These are phyloP conservation scores for Medicago arabica DNA, from an alignment of 306 rosid species.

Conservation along the genomic window DNA sequence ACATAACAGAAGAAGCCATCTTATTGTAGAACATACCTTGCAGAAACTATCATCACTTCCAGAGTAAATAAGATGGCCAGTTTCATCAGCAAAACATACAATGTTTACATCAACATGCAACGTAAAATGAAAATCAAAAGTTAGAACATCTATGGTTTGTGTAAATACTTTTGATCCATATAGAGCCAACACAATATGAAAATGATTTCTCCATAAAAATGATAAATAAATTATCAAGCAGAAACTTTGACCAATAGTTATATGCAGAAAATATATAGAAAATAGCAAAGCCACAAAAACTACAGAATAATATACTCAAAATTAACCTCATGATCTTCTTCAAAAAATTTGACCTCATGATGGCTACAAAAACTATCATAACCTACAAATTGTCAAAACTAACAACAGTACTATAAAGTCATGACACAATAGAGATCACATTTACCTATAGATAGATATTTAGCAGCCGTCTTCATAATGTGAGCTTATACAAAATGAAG, in stretches of 20 bases:
- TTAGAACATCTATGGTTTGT: constrained; percentile 25
- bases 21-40: constrained; percentile 64
- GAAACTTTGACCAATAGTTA: not conserved
- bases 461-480: too few relatives aligned
- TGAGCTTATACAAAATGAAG: too few relatives aligned
- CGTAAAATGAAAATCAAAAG: constrained; percentile 41
- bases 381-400: too few relatives aligned
- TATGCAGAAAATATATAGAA: too few relatives aligned
- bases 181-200: constrained; percentile 4
- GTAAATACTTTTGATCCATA: not conserved
- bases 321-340: too few relatives aligned
- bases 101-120: constrained; percentile 92
- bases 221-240: constrained; percentile 1
- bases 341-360: too few relatives aligned
- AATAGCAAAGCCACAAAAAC: too few relatives aligned
- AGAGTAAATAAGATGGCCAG: constrained; percentile 91
- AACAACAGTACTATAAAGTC: too few relatives aligned
- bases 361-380: too few relatives aligned
- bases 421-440: too few relatives aligned
- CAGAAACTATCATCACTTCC: constrained; percentile 96
- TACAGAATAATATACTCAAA: too few relatives aligned
- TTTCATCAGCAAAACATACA: constrained; percentile 93
- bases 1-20: constrained; percentile 32
- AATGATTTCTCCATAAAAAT: constrained; percentile 8
- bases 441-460: too few relatives aligned